Evolutionary conservation across 805 yeast genomes (phyloP).

Genomic region (Yamadazyma paraphyllophila): DNA sequence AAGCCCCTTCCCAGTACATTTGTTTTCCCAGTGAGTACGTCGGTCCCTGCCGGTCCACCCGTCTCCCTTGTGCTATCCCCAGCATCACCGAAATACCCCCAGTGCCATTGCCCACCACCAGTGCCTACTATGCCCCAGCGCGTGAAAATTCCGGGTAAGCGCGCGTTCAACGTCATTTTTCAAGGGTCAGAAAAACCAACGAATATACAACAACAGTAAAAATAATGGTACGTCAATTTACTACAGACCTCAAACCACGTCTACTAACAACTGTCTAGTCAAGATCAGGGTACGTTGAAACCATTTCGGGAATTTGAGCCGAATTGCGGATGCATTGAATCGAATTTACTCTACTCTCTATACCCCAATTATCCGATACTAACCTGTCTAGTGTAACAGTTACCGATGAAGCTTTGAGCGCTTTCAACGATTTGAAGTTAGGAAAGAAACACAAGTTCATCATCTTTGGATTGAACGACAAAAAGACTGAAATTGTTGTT

Average conservation of each 20-base stretch:
- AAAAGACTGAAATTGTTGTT: conserved; percentile 88
- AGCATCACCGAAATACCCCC: no score
- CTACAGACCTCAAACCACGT: neutral
- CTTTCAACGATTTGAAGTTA: conserved; percentile 93
- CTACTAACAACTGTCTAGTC: conserved; percentile 22
- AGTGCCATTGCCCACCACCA: no score
- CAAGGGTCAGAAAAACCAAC: conserved; percentile 11
- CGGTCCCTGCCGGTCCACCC: no score
- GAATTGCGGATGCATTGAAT: neutral
- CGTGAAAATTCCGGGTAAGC: conserved; percentile 3
- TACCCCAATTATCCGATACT: no score
- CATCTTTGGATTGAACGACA: conserved; percentile 75
- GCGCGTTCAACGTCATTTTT: conserved; percentile 4
- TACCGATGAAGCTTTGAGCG: conserved; percentile 82
- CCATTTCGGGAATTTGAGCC: neutral
- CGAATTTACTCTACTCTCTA: no score
- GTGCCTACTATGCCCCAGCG: no score
- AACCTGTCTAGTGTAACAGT: conserved; percentile 39
- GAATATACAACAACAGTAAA: conserved; percentile 1
- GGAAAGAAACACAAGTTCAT: conserved; percentile 87
- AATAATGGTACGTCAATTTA: conserved; percentile 8
- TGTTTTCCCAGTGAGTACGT: no score
- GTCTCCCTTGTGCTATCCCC: no score
- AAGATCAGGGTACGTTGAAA: conserved; percentile 29
- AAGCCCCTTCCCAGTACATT: no score